Conservation (phyloP, 106 monocot species). For the Phalaenopsis aphrodite region DNA sequence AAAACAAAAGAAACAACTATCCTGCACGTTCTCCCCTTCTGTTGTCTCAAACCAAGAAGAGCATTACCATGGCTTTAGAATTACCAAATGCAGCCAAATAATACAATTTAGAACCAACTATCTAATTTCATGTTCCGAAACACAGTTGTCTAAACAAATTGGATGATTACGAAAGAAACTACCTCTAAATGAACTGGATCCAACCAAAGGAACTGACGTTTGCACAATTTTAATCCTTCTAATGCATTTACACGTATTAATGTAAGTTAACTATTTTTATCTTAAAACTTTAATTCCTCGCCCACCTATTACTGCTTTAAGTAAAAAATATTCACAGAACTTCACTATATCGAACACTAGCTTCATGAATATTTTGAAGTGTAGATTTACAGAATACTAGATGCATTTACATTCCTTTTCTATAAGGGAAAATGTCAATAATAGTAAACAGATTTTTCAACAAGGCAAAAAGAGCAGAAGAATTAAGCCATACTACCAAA, state of each 20-base stretch:
- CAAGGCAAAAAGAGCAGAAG: not conserved
- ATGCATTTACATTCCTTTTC: not conserved
- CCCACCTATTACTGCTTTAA: not conserved
- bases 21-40: no score
- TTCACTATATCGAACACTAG: not conserved
- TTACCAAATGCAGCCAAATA: no score
- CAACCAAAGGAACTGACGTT: not conserved
- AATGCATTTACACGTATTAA: not conserved
- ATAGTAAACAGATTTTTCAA: not conserved
- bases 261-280: not conserved
- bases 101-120: no score
- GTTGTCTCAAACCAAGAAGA: no score
- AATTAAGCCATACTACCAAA: not conserved
- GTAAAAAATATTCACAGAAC: not conserved
- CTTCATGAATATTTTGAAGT: not conserved
- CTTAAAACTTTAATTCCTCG: not conserved
- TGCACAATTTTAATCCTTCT: not conserved
- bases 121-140: no score
- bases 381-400: not conserved
- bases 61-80: no score
- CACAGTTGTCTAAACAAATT: not conserved
- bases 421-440: not conserved
- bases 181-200: not conserved
- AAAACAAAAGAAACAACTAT: no score
- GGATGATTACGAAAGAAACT: not conserved